Percentiles rank a stretch among this genome's conserved stretches.
Conservation (phyloP, 2,329 filamentous ascomycete species). For the Elsinoe fawcettii region DNA sequence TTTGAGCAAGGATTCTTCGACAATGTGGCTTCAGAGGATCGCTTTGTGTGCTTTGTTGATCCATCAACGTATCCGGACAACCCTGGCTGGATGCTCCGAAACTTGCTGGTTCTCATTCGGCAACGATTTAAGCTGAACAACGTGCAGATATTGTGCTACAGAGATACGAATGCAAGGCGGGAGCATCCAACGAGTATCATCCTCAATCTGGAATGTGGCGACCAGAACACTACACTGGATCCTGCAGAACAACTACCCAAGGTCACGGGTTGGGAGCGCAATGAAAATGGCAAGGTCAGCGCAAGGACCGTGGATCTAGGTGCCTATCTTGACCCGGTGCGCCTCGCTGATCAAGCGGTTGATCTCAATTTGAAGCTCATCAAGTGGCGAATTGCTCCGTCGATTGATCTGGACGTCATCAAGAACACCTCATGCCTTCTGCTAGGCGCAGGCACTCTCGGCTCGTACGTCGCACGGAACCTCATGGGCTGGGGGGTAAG, state of each 20-base stretch:
- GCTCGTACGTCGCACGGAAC: conserved; percentile 86
- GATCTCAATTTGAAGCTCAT: conserved; percentile 96
- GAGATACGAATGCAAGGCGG: conserved; percentile 68
- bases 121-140: conserved; percentile 70
- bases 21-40: conserved; percentile 60
- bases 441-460: conserved; percentile 84
- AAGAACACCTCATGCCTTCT: conserved; percentile 85
- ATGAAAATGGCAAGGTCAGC: conserved; percentile 66
- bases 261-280: conserved; percentile 91
- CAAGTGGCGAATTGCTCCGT: conserved; percentile 94
- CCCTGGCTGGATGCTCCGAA: conserved; percentile 88
- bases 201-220: conserved; percentile 50
- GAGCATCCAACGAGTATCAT: conserved; percentile 78
- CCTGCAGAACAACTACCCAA: conserved; percentile 50
- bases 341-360: conserved; percentile 85
- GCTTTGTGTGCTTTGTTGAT: conserved; percentile 81
- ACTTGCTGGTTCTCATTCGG: conserved; percentile 75
- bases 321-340: conserved; percentile 85
- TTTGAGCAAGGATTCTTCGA: conserved; percentile 88
- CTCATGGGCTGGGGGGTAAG: conserved; percentile 92
- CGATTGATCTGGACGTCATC: conserved; percentile 77
- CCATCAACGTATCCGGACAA: conserved; percentile 82
- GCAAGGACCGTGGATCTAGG: conserved; percentile 74
- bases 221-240: conserved; percentile 20
- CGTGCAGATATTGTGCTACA: conserved; percentile 81